Evolutionary conservation across 345 rosid species (phyloP), one percentile per base, ranked within the genome.

Genomic region (Euphorbia tirucalli): DNA sequence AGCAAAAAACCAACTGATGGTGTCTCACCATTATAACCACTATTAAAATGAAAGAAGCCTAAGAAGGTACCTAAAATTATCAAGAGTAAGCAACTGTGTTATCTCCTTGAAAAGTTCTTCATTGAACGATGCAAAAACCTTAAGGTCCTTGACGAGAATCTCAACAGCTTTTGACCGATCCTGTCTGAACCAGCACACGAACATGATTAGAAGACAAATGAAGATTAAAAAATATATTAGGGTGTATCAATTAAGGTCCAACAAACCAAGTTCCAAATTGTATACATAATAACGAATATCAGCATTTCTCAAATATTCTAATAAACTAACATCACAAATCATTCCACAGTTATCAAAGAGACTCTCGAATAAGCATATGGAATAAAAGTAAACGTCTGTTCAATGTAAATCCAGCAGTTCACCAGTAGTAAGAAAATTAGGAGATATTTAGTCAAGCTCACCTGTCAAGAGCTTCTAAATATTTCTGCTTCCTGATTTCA

Each of bases 401-500:
- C 60, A 35, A 22, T 7, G 6, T 21, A 54, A 68, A 64, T 69
- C 70, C 68, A 71, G 37, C 58, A 19, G 46, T 30, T 21, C 24
- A 52, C 28, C 4, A 30, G 11, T 61, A 62, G 18, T 11, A 27
- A 61, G 32, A 69, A 24, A 49, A 11, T 48, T 19, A 57, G 46
- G 15, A 48, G 5, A 31, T 57, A 6, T 18, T 54, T 52, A 19
- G 11, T 11, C n/a, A 77, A 69, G 25, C 56, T 68, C 69, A 88
- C 97, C 84, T 78, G 77, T 92, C 97, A 32, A 92, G 90, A 61
- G 95, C 91, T 82, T 92, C 97, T 24, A 92, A 79, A 80, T 91
- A 91, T 85, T 91, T 89, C 83, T 91, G 97, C 87, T 91, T 91
- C 84, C 97, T 82, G 52, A 92, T 92, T 78, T 92, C 96, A 73